These are phyloP conservation scores for Centrapalus pauciflorus DNA, from an alignment of 129 eudicot species.

Conservation along the genomic window DNA sequence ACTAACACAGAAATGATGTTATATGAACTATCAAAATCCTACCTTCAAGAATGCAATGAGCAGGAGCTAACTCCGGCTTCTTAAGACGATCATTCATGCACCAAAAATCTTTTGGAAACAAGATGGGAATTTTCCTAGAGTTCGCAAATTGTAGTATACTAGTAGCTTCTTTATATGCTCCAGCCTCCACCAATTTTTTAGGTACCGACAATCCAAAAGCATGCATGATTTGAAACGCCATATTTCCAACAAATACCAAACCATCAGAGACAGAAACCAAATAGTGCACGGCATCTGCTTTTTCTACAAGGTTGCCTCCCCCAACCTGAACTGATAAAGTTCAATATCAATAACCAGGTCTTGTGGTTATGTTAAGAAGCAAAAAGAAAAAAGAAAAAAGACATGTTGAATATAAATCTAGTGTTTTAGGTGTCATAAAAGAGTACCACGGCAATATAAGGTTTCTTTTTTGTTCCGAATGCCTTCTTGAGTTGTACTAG, in stretches of 20 bases:
- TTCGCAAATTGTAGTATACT: constrained; percentile 42
- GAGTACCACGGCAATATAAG: constrained; percentile 62
- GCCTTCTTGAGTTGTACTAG: constrained; percentile 55
- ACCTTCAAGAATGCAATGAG: constrained; percentile 45
- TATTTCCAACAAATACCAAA: constrained; percentile 67
- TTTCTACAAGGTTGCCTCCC: constrained; percentile 66
- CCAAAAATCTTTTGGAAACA: constrained; percentile 70
- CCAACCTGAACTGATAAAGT: constrained; percentile 52
- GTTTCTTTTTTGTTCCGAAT: constrained; percentile 29
- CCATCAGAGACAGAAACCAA: constrained; percentile 67
- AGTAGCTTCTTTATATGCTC: constrained; percentile 50
- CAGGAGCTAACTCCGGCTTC: constrained; percentile 37
- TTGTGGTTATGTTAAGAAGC: neutral
- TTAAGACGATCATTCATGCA: constrained; percentile 38
- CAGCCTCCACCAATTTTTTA: constrained; percentile 46
- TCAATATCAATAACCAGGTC: neutral
- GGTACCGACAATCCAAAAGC: constrained; percentile 70
- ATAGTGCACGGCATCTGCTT: constrained; percentile 55
- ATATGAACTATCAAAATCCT: constrained; percentile 18
- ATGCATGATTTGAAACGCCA: constrained; percentile 90
- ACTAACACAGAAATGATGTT: too few relatives aligned
- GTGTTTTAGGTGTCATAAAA: constrained; percentile 1
- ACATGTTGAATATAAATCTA: neutral
- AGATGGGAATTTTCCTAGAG: constrained; percentile 44
- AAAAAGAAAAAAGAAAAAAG: neutral